phyloP scores from a whole-genome alignment of 805 yeast genomes.

The Lachancea nothofagi region DNA sequence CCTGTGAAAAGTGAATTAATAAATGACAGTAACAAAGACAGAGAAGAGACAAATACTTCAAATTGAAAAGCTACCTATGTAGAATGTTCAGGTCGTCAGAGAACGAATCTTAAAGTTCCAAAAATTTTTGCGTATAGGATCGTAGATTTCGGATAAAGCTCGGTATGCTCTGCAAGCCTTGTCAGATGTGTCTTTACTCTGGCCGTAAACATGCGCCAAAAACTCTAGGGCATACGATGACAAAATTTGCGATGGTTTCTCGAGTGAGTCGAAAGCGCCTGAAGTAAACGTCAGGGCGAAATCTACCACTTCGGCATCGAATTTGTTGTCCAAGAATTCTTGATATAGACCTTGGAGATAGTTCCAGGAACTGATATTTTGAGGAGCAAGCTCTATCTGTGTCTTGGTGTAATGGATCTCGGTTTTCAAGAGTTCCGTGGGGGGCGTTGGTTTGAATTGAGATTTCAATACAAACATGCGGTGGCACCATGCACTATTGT shows the following conservation, averaged over 20 bases:
- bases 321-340: conserved; percentile 17
- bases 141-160: conserved; percentile 47
- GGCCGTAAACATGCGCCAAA: conserved; percentile 46
- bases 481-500: conserved; percentile 93
- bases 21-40: not conserved
- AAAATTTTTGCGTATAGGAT: conserved; percentile 56
- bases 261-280: conserved; percentile 15
- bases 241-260: conserved; percentile 28
- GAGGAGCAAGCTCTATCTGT: conserved; percentile 58
- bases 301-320: conserved; percentile 37
- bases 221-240: conserved; percentile 63
- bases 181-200: conserved; percentile 23
- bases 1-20: not conserved
- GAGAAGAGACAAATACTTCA: not conserved
- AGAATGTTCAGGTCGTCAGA: not conserved
- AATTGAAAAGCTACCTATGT: not conserved
- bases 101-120: conserved; percentile 47
- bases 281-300: conserved; percentile 44
- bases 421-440: conserved; percentile 22
- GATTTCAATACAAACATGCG: conserved; percentile 53
- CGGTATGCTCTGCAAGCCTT: conserved; percentile 44
- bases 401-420: conserved; percentile 52
- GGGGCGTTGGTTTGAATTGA: conserved; percentile 4
- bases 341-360: conserved; percentile 60
- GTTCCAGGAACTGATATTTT: conserved; percentile 83